Evolutionary conservation across 352 stramenopile genomes (phyloP).

Genomic region (Globisporangium mamillatum): DNA sequence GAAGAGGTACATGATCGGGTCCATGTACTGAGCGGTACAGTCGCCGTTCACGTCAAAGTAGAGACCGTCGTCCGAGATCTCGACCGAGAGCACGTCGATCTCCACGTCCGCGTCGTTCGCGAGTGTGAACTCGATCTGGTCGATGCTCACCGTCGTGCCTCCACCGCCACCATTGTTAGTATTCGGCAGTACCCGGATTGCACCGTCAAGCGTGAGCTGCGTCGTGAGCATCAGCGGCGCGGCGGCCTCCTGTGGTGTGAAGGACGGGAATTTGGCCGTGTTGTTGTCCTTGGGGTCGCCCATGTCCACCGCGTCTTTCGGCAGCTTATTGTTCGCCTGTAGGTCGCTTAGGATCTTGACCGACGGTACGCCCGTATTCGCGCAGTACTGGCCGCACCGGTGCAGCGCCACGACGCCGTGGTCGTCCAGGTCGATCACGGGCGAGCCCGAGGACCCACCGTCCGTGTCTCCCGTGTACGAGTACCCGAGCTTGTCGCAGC

Average conservation of each 20-base stretch:
- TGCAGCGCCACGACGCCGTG: slow-evolving; percentile 68
- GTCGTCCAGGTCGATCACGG: slow-evolving; percentile 45
- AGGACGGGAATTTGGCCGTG: slow-evolving; percentile 36
- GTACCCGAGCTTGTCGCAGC: slow-evolving; percentile 38
- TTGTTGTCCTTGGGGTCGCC: slow-evolving; percentile 33
- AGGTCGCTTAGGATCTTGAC: slow-evolving; percentile 46
- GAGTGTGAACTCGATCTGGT: slow-evolving; percentile 51
- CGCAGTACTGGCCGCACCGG: slow-evolving; percentile 57
- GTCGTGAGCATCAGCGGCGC: slow-evolving; percentile 16
- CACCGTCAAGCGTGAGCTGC: slow-evolving; percentile 24
- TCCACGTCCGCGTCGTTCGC: slow-evolving; percentile 37
- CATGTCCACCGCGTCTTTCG: slow-evolving; percentile 31
- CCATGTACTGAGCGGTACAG: slow-evolving; percentile 53
- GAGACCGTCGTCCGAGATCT: slow-evolving; percentile 49
- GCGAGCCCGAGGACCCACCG: slow-evolving; percentile 56
- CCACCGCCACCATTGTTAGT: slow-evolving; percentile 9
- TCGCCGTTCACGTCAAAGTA: slow-evolving; percentile 67
- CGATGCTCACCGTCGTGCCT: slow-evolving; percentile 30
- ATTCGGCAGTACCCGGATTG: slow-evolving; percentile 25
- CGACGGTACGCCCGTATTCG: slow-evolving; percentile 55
- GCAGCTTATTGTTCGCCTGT: slow-evolving; percentile 22
- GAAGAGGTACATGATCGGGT: slow-evolving; percentile 64
- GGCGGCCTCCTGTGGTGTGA: slow-evolving; percentile 24
- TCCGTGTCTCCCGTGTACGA: slow-evolving; percentile 69
- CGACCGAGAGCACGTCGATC: slow-evolving; percentile 58